These are phyloP conservation scores for Guillardia theta DNA, from an alignment of 78 protist species.

Conservation along the genomic window DNA sequence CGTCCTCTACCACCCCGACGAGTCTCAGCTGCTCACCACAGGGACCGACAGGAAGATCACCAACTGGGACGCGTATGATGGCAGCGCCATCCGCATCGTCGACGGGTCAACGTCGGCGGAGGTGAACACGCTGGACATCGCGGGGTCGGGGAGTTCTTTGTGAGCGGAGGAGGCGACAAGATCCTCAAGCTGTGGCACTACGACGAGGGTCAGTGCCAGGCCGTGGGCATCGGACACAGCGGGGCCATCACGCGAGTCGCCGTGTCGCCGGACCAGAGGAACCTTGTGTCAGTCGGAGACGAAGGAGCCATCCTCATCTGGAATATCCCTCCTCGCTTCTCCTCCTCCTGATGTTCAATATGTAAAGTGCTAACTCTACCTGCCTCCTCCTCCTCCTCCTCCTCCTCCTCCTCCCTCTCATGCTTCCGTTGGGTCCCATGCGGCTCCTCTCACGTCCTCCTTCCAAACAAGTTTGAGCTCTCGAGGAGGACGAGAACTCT, in stretches of 20 bases:
- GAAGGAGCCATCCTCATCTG: slow-evolving; percentile 67
- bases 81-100: slow-evolving; percentile 57
- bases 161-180: slow-evolving; percentile 57
- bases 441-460: too few species aligned
- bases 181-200: slow-evolving; percentile 58
- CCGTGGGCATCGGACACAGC: slow-evolving; percentile 60
- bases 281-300: slow-evolving; percentile 54
- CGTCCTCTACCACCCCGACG: slow-evolving; percentile 63
- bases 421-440: too few species aligned
- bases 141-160: slow-evolving; percentile 34
- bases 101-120: slow-evolving; percentile 57
- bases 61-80: slow-evolving; percentile 71
- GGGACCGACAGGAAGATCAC: slow-evolving; percentile 72
- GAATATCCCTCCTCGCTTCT: slow-evolving; percentile 28
- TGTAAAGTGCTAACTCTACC: too few species aligned
- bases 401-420: too few species aligned
- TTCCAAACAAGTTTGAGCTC: too few species aligned
- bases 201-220: slow-evolving; percentile 53
- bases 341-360: not conserved
- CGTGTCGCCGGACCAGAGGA: slow-evolving; percentile 58
- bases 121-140: slow-evolving; percentile 49
- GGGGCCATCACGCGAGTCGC: not conserved
- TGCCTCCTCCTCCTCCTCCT: too few species aligned
- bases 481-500: too few species aligned
- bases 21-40: slow-evolving; percentile 65